Evolutionary conservation across 805 yeast genomes (phyloP).

Genomic region (Millerozyma miso): DNA sequence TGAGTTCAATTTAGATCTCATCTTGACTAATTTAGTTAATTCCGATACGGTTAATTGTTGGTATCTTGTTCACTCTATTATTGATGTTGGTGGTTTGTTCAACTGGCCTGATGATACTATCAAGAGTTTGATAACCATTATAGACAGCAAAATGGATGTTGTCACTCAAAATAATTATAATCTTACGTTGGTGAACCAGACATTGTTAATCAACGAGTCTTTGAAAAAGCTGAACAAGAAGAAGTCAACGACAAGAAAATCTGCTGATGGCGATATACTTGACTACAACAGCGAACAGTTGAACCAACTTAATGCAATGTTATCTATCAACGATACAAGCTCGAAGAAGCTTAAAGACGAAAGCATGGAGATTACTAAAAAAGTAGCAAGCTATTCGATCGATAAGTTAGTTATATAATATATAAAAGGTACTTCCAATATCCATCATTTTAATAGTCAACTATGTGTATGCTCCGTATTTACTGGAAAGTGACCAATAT

Average conservation of each 20-base stretch:
- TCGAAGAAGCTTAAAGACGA: conserved; percentile 24
- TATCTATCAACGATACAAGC: conserved; percentile 26
- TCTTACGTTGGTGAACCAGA: conserved; percentile 45
- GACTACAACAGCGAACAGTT: conserved; percentile 17
- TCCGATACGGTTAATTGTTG: conserved; percentile 50
- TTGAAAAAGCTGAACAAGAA: conserved; percentile 21
- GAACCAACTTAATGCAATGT: conserved; percentile 29
- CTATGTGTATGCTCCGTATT: neutral
- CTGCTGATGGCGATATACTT: conserved; percentile 24
- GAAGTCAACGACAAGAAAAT: conserved; percentile 7
- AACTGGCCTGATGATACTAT: conserved; percentile 55
- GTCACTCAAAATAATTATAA: conserved; percentile 39
- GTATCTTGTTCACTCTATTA: conserved; percentile 57
- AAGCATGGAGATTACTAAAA: conserved; percentile 30
- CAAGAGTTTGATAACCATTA: conserved; percentile 38
- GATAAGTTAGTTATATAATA: conserved; percentile 36
- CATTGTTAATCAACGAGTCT: conserved; percentile 25
- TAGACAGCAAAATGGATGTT: conserved; percentile 45
- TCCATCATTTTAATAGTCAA: too few relatives aligned
- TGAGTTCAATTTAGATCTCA: conserved; percentile 31
- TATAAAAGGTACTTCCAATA: too few relatives aligned
- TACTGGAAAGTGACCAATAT: neutral
- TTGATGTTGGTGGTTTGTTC: conserved; percentile 72
- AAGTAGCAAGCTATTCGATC: conserved; percentile 51
- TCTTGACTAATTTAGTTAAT: conserved; percentile 30